A percentile compares a stretch with the other conserved stretches of the same genome.
Evolutionary conservation across 306 rosid genomes (phyloP).

Genomic region (Acacia melanoxylon): DNA sequence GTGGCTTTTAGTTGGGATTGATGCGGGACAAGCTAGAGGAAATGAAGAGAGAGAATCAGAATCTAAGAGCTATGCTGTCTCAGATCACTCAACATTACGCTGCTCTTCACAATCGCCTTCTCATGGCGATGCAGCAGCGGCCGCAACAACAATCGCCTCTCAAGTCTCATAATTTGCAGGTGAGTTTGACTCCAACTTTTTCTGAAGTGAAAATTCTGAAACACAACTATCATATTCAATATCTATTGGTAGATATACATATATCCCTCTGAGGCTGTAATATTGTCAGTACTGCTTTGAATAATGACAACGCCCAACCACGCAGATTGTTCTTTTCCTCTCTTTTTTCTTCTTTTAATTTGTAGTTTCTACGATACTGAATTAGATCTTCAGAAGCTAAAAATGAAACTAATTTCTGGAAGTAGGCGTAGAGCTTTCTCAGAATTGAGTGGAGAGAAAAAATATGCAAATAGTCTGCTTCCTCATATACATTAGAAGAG

Average conservation of each 20-base stretch:
- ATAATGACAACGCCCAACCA: not conserved
- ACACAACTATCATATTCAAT: not conserved
- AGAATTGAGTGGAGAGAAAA: not conserved
- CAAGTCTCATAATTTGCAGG: slow-evolving; percentile 33
- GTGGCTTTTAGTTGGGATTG: slow-evolving; percentile 29
- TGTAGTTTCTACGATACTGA: not conserved
- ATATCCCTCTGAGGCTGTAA: not conserved
- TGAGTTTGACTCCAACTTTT: slow-evolving; percentile 34
- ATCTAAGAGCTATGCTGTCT: slow-evolving; percentile 28
- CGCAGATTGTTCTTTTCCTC: not conserved
- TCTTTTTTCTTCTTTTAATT: too few species aligned
- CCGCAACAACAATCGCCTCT: slow-evolving; percentile 6
- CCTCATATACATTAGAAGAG: not conserved
- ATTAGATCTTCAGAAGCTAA: not conserved
- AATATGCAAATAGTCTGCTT: not conserved
- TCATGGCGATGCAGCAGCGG: slow-evolving; percentile 21
- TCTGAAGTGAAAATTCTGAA: not conserved
- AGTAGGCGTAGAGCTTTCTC: not conserved
- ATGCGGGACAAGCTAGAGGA: slow-evolving; percentile 41
- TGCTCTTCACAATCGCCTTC: slow-evolving; percentile 37
- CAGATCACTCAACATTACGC: slow-evolving; percentile 35
- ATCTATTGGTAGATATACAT: not conserved
- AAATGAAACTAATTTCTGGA: not conserved
- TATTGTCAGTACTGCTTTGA: not conserved
- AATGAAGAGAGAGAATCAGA: slow-evolving; percentile 45